Evolutionary conservation across 495 filamentous ascomycete species (phyloP).

Genomic region (Astrocystis sublimbata): DNA sequence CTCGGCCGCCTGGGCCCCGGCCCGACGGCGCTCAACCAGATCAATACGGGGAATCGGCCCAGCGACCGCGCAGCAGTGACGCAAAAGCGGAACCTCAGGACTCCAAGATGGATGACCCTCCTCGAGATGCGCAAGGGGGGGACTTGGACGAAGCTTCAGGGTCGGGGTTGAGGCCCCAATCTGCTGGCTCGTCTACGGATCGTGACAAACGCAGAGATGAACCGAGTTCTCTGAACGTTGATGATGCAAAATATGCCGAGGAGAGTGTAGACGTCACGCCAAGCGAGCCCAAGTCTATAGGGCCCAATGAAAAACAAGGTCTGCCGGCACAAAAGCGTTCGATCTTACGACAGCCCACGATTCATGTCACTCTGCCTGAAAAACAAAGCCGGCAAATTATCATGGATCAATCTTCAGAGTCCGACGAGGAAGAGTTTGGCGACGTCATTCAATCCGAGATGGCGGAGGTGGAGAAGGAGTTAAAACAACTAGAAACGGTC

Average conservation of each 20-base stretch:
- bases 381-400: constrained; percentile 29
- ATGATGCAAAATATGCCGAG: constrained; percentile 12
- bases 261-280: not conserved
- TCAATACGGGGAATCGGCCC: constrained; percentile 41
- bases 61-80: constrained; percentile 48
- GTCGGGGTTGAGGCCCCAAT: constrained; percentile 40
- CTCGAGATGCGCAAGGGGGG: constrained; percentile 33
- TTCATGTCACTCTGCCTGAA: constrained; percentile 29
- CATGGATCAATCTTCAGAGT: constrained; percentile 44
- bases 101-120: constrained; percentile 30
- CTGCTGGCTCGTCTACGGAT: constrained; percentile 41
- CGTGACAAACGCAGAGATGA: constrained; percentile 32
- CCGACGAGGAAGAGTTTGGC: constrained; percentile 55
- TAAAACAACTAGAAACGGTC: constrained; percentile 39
- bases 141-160: constrained; percentile 39
- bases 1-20: constrained; percentile 42
- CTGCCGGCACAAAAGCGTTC: constrained; percentile 18
- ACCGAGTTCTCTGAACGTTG: constrained; percentile 8
- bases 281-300: not conserved
- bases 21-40: constrained; percentile 42
- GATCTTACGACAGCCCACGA: constrained; percentile 20
- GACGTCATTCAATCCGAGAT: constrained; percentile 52
- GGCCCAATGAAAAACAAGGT: constrained; percentile 1
- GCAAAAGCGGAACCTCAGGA: constrained; percentile 41
- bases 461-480: constrained; percentile 41